Base-by-base conservation (phyloP, 2,329 filamentous ascomycete genomes). In the Scopulariopsis brevicaulis region DNA sequence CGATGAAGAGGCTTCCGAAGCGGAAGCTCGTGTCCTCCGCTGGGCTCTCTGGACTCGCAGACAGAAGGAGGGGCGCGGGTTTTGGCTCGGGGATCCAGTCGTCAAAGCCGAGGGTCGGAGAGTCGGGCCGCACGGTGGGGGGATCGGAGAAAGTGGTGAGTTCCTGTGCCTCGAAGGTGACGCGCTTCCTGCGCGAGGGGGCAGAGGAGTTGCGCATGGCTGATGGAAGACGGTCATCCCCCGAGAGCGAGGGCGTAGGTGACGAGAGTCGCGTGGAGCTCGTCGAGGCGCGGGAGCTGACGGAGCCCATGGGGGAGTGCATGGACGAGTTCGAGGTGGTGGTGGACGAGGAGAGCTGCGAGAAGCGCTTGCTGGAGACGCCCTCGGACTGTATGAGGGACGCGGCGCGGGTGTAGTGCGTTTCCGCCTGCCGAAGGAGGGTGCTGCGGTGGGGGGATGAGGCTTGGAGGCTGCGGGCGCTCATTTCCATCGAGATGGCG, bases 401-500 rank as follows among this genome's bases (percentile, higher is more conserved):
- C 3, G 75, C 73, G 1, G 80, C 79, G 35, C 71, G 67, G 60
- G 71, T 67, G 64, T 83, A 84, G 63, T 83, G 78, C 4, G 69
- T 66, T 54, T 75, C 75, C 5, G 81, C 79, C 62, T 82, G 75
- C 40, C 73, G 70, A 6, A 84, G 71, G 7, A 84, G 70, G 57
- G 67, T 74, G 37, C 69, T 69, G 52, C 79, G 77, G 61, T 77
- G 72, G 2, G 73, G 66, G 0, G 77, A 77, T 1, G 72, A 73
- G 12, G 72, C 68, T 18, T 74, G 73, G 8, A 82, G 69, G 40
- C 74, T 71, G 32, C 75, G 73, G 1, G 79, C 79, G 62, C 80
- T 79, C 71, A 78, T 77, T 64, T 84, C 81, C 50, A 81, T 73
- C 15, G 81, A 78, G n/a, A 74, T 77, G 22, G 81, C 81, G n/a